Evolutionary conservation across 1,139 yeast species (phyloP), one percentile per base, ranked within the genome.

Genomic region (Saccharomyces pastorianus): DNA sequence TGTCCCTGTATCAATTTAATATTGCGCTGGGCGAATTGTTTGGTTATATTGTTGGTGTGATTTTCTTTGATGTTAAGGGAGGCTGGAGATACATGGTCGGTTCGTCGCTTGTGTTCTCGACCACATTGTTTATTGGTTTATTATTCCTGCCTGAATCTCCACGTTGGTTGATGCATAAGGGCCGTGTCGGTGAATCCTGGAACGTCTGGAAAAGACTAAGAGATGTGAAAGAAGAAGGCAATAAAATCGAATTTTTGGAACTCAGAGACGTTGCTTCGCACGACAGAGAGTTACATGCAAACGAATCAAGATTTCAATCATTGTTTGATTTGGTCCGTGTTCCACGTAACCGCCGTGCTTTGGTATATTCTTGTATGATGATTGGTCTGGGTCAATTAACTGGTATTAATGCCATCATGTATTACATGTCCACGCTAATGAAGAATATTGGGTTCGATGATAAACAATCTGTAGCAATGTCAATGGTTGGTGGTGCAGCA

Each of bases 51-150:
- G 74, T 76, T 58, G 80, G 81, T 53, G 84, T 83, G 42, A 81
- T 78, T 34, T 83, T 78, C 66, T 80, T 73, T 56, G 74, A 72
- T 26, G 84, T 80, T 26, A 64, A 71, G 4, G 81, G 77, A 42
- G 82, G 82, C 38, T 82, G 86, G 86, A 72, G 86, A 62, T 81
- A 60, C 68, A 81, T 79, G 83, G 74, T 77, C 50, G 85, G 82
- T 48, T 78, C 84, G 11, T 79, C 85, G 2, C 70, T 81, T 50
- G 74, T 82, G 1, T 82, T 80, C 61, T 81, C 85, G 6, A 77
- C 84, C 1, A 62, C 73, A 13, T 68, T 80, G 62, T 69, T 78
- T 42, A 51, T 72, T 55, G 84, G 83, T 32, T 63, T 79, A 66
- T 68, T 75, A 63, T 75, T 76, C 61, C 65, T 77, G 48, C 81